These are phyloP conservation scores for Saccharomycodes ludwigii DNA, from an alignment of 805 yeast species.

Conservation along the genomic window DNA sequence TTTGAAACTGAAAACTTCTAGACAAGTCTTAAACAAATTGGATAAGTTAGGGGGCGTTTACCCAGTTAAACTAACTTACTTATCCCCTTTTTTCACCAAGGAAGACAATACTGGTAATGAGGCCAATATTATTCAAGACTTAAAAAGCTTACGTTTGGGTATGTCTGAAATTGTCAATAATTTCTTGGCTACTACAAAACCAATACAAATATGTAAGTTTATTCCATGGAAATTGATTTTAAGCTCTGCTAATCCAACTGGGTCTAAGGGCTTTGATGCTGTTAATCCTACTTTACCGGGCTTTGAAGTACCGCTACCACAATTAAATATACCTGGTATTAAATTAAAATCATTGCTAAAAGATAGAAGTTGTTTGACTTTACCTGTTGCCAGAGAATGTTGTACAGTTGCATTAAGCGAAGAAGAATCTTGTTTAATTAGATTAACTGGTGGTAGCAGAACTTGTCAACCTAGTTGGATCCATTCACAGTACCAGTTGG, in stretches of 20 bases:
- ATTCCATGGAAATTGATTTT: constrained; percentile 58
- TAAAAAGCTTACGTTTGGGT: constrained; percentile 59
- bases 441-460: constrained; percentile 70
- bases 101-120: constrained; percentile 21
- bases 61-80: constrained; percentile 78
- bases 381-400: constrained; percentile 66
- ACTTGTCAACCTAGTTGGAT: constrained; percentile 74
- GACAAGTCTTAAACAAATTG: constrained; percentile 55
- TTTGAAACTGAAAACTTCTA: constrained; percentile 61
- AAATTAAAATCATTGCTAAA: constrained; percentile 53
- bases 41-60: constrained; percentile 73
- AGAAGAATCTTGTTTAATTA: constrained; percentile 31
- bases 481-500: constrained; percentile 62
- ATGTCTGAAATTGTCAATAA: constrained; percentile 69
- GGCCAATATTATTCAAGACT: constrained; percentile 26
- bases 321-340: constrained; percentile 57
- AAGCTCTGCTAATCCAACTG: constrained; percentile 53
- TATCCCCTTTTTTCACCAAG: constrained; percentile 49
- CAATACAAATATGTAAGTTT: constrained; percentile 60
- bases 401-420: constrained; percentile 51
- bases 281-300: constrained; percentile 58
- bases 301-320: constrained; percentile 63
- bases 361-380: constrained; percentile 30
- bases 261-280: constrained; percentile 55
- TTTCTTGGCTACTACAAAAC: constrained; percentile 62